Evolutionary conservation across 306 rosid genomes (phyloP).

Genomic region (Erythrophleum fordii): DNA sequence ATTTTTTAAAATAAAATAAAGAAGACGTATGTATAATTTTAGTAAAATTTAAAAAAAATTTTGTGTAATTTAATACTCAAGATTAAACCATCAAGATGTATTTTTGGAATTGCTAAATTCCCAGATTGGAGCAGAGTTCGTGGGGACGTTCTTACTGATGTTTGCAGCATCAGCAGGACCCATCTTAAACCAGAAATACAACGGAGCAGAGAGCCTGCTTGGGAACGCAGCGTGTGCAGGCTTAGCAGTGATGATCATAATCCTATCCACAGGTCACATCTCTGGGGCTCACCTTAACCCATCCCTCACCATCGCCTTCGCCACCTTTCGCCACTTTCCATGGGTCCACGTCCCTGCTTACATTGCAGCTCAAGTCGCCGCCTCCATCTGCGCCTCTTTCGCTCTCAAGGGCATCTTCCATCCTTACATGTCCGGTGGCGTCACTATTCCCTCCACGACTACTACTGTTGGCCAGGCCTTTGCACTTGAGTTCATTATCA

Average conservation of each 20-base stretch:
- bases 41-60: too few relatives aligned
- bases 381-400: constrained; percentile 77
- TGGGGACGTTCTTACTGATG: constrained; percentile 89
- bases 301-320: constrained; percentile 88
- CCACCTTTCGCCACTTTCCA: constrained; percentile 78
- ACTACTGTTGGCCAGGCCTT: constrained; percentile 66
- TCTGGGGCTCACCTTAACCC: constrained; percentile 97
- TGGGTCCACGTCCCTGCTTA: constrained; percentile 93
- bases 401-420: constrained; percentile 80
- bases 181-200: constrained; percentile 84
- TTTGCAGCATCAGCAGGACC: constrained; percentile 93
- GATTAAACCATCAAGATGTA: too few relatives aligned
- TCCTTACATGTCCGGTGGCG: constrained; percentile 82
- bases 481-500: constrained; percentile 82
- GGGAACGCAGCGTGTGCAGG: constrained; percentile 94
- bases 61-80: too few relatives aligned
- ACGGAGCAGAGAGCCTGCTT: constrained; percentile 64
- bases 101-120: not conserved
- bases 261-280: constrained; percentile 90
- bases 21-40: too few relatives aligned
- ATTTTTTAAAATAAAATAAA: too few relatives aligned
- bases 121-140: constrained; percentile 95
- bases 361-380: constrained; percentile 78
- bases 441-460: constrained; percentile 67
- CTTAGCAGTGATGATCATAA: constrained; percentile 79